phyloP scores from a whole-genome alignment of 208 protist species.

The Novymonas esmeraldas region DNA sequence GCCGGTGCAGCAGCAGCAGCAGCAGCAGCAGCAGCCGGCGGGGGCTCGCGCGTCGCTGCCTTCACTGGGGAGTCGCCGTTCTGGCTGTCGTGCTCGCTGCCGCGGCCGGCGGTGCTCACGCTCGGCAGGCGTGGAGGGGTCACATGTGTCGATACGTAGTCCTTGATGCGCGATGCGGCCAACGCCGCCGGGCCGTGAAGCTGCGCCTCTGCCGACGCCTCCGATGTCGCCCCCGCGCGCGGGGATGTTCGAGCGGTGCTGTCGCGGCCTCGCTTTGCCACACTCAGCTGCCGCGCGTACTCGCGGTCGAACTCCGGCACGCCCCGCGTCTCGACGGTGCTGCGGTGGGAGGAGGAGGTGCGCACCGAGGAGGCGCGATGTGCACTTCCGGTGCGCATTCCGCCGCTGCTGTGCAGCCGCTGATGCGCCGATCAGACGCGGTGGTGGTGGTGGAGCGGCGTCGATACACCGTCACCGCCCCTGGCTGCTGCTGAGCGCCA shows the following conservation, averaged over 20 bases:
- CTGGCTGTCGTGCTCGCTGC: not conserved
- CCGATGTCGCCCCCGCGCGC: not conserved
- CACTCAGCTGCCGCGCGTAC: conserved; percentile 49
- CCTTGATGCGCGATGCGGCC: conserved; percentile 30
- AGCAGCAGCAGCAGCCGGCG: not conserved
- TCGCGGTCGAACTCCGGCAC: conserved; percentile 62
- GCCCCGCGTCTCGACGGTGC: conserved; percentile 62
- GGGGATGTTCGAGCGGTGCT: conserved; percentile 28
- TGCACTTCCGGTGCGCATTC: conserved; percentile 7
- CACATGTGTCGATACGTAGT: conserved; percentile 36
- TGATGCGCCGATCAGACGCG: no score
- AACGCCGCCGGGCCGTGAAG: conserved; percentile 13
- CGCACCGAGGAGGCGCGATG: conserved; percentile 23
- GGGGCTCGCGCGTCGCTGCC: not conserved
- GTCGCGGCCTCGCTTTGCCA: conserved; percentile 40
- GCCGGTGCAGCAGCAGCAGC: not conserved
- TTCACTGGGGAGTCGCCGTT: not conserved
- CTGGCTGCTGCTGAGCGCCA: no score
- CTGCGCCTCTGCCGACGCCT: conserved; percentile 4
- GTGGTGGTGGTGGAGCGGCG: no score
- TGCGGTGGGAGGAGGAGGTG: conserved; percentile 62
- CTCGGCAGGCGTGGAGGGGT: conserved; percentile 19
- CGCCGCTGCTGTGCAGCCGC: no score
- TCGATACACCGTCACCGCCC: no score
- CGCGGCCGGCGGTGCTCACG: not conserved